A percentile compares a stretch with the other conserved stretches of the same genome.
Conservation (phyloP, 2,329 filamentous ascomycete genomes). For the Beauveria caledonica region DNA sequence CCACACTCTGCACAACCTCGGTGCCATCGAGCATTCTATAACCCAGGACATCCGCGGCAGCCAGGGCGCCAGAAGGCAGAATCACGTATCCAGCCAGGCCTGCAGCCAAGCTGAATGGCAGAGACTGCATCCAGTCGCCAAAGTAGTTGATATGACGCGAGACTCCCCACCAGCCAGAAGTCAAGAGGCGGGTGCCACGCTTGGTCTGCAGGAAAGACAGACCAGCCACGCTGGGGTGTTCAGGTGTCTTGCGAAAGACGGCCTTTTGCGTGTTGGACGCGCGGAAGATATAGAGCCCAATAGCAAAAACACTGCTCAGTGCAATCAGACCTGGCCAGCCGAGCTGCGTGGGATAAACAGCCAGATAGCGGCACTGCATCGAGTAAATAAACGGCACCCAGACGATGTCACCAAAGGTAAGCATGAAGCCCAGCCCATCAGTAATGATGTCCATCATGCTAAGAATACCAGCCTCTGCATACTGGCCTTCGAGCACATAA, state of each 20-base stretch:
- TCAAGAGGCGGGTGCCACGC: slow-evolving; percentile 68
- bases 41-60: slow-evolving; percentile 32
- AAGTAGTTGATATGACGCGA: slow-evolving; percentile 91
- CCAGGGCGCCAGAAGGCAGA: slow-evolving; percentile 38
- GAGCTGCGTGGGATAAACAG: slow-evolving; percentile 68
- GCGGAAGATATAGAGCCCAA: slow-evolving; percentile 81
- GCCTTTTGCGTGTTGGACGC: slow-evolving; percentile 86
- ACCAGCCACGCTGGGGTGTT: slow-evolving; percentile 65
- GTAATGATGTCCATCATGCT: slow-evolving; percentile 88
- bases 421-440: slow-evolving; percentile 90
- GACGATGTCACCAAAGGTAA: slow-evolving; percentile 78
- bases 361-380: slow-evolving; percentile 72
- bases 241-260: slow-evolving; percentile 77
- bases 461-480: slow-evolving; percentile 76
- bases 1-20: slow-evolving; percentile 59
- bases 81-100: slow-evolving; percentile 73
- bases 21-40: slow-evolving; percentile 48
- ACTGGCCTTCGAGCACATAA: slow-evolving; percentile 75
- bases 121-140: slow-evolving; percentile 85
- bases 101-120: slow-evolving; percentile 78
- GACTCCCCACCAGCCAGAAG: slow-evolving; percentile 83
- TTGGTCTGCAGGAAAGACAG: slow-evolving; percentile 78
- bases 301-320: slow-evolving; percentile 55
- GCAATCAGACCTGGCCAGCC: slow-evolving; percentile 54
- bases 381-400: slow-evolving; percentile 89